Evolutionary conservation across 352 stramenopile species (phyloP), one percentile per base, ranked within the genome.

Genomic region (Globisporangium abappressorium): DNA sequence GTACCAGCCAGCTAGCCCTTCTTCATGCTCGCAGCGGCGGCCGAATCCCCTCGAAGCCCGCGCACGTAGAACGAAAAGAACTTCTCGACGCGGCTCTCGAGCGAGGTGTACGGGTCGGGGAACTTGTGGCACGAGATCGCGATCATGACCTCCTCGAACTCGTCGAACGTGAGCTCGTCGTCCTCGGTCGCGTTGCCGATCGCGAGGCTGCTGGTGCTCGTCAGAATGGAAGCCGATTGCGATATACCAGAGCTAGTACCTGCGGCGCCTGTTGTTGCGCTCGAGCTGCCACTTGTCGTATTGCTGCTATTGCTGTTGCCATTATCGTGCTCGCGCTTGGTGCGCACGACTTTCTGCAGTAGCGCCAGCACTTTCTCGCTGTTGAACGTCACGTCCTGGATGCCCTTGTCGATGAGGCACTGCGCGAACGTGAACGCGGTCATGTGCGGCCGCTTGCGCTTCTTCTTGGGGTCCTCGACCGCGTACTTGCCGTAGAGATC

Each of bases 121-220:
- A 91, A 91, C 70, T 92, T 93, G 71, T 89, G 77, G 70, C 85
- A 92, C 38, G 85, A 83, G 26, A 90, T 77, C 46, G 80, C 83
- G 61, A 91, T 75, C 62, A 92, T 74, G 5, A 81, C 75, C 67
- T 93, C 85, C 57, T 93, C 77, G 53, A 92, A 93, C 65, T 84
- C 77, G 15, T 82, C 71, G 64, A 85, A 92, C 43, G 71, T 68
- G 14, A 93, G 62, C 22, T 90, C 85, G 41, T 89, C 78, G 30
- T 66, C 65, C 5, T 65, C 49, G 20, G 12, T 62, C 47, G 65
- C 12, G 12, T 28, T 61, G 24, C 47, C 33, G 14, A 60, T 26
- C 46, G 18, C n/a, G 11, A 62, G 56, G 33, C 33, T 62, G n/a
- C 43, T 51, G 43, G 18, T 62, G 56, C 56, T 62, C 9, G 56